Percentiles rank a stretch among this genome's conserved stretches.
phyloP scores from a whole-genome alignment of 441 rosid species.

The Gossypium schwendimanii region DNA sequence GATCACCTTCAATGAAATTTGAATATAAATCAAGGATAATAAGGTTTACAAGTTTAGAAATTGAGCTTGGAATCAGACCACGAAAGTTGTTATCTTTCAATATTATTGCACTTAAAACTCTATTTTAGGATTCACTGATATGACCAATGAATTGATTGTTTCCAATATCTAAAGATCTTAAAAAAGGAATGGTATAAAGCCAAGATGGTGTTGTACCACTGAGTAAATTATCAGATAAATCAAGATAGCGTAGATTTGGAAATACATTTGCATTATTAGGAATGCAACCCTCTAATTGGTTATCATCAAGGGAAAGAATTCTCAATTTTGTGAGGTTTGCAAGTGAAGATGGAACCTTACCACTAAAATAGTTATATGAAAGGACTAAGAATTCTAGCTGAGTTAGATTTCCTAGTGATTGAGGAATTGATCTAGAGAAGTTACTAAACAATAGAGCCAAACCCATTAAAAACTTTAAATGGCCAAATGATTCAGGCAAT shows the following conservation, averaged over 20 bases:
- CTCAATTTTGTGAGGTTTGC: background rate
- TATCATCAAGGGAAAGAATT: background rate
- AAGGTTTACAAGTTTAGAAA: slow-evolving; percentile 5
- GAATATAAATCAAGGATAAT: background rate
- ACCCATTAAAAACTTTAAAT: background rate
- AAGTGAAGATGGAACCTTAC: slow-evolving; percentile 3
- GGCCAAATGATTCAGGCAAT: background rate
- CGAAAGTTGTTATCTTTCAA: background rate
- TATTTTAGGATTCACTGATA: background rate
- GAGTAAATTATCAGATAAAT: background rate
- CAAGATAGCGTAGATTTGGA: background rate
- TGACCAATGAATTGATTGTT: background rate
- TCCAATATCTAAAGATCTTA: background rate
- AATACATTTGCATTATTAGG: background rate
- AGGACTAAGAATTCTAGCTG: background rate
- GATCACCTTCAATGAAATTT: background rate
- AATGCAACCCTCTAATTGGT: background rate
- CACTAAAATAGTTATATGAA: background rate
- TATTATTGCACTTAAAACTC: background rate
- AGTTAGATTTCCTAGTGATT: background rate
- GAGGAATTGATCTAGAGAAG: background rate
- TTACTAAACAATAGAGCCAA: background rate
- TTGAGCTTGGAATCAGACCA: slow-evolving; percentile 9
- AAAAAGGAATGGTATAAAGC: background rate
- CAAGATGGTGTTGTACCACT: background rate